These are phyloP conservation scores for Neoboletus magnificus DNA, from an alignment of 768 basidiomycete genomes.

Conservation along the genomic window DNA sequence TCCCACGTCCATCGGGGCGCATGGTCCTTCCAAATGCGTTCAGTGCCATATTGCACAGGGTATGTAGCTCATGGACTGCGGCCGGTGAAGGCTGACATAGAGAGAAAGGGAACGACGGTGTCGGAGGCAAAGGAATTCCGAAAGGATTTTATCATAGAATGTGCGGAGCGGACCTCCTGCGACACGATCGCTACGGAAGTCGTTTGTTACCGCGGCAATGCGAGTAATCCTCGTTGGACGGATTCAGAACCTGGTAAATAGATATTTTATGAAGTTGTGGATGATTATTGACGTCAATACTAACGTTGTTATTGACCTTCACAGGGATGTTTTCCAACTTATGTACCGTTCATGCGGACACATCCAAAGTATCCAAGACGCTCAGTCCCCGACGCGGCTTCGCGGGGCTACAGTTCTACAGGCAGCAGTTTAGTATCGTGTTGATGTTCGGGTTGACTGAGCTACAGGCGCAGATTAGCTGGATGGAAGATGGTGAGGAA, in stretches of 20 bases:
- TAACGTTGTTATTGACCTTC: neutral
- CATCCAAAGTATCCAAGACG: conserved; percentile 28
- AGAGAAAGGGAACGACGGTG: conserved; percentile 24
- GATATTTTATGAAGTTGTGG: neutral
- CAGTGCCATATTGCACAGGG: conserved; percentile 30
- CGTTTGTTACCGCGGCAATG: conserved; percentile 28
- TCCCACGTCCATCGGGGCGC: conserved; percentile 33
- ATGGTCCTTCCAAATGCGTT: conserved; percentile 33
- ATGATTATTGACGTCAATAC: too few species aligned
- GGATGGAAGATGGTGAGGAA: conserved; percentile 37
- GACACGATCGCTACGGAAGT: conserved; percentile 30
- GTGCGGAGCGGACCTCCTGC: conserved; percentile 26
- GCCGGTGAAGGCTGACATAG: neutral
- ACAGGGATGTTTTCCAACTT: conserved; percentile 28
- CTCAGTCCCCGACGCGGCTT: conserved; percentile 31
- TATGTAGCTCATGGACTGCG: neutral
- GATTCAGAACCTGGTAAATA: conserved; percentile 29
- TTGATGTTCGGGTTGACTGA: conserved; percentile 46
- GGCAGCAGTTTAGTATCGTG: conserved; percentile 37
- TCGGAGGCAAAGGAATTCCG: conserved; percentile 32
- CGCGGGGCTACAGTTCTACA: conserved; percentile 29
- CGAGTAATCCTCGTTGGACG: conserved; percentile 26
- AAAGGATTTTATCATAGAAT: conserved; percentile 32
- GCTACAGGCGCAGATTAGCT: conserved; percentile 43
- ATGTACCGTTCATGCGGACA: conserved; percentile 25